phyloP scores from a whole-genome alignment of 2,329 filamentous ascomycete species.

The Corinectria fuckeliana region DNA sequence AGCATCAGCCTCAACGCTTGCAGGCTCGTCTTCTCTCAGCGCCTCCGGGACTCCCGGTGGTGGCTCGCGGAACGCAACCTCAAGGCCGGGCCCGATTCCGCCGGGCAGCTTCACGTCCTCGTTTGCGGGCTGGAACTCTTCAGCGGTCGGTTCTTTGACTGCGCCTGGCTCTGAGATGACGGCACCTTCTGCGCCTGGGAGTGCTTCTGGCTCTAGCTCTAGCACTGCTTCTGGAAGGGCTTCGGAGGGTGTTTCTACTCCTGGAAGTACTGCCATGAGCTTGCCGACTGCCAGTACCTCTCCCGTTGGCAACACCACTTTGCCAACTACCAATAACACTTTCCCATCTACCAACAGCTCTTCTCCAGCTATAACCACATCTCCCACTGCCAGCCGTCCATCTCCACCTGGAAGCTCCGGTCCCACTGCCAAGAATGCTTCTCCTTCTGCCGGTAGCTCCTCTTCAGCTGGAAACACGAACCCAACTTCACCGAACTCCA shows the following conservation, averaged over 20 bases:
- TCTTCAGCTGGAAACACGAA: neutral
- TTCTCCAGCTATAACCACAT: neutral
- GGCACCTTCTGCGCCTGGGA: neutral
- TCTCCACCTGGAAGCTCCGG: no score
- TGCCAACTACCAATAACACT: neutral
- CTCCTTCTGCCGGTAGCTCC: neutral
- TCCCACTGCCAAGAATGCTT: neutral
- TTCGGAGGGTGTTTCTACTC: neutral
- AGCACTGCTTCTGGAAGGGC: neutral
- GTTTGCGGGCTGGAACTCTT: constrained; percentile 5
- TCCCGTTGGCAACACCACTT: neutral
- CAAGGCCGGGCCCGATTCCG: neutral
- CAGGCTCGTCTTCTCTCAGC: neutral
- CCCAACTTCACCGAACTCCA: neutral
- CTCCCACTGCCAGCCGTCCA: no score
- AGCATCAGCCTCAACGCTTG: neutral
- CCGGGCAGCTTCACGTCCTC: neutral
- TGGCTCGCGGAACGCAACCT: neutral
- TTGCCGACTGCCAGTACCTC: neutral
- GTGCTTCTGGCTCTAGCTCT: neutral
- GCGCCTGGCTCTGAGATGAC: neutral
- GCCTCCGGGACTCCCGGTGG: neutral
- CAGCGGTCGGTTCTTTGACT: neutral
- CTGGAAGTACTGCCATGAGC: neutral
- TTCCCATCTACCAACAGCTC: neutral